A percentile compares a stretch with the other conserved stretches of the same genome.
These are phyloP conservation scores for Begonia fuchsioides DNA, from an alignment of 306 rosid species.

Conservation along the genomic window DNA sequence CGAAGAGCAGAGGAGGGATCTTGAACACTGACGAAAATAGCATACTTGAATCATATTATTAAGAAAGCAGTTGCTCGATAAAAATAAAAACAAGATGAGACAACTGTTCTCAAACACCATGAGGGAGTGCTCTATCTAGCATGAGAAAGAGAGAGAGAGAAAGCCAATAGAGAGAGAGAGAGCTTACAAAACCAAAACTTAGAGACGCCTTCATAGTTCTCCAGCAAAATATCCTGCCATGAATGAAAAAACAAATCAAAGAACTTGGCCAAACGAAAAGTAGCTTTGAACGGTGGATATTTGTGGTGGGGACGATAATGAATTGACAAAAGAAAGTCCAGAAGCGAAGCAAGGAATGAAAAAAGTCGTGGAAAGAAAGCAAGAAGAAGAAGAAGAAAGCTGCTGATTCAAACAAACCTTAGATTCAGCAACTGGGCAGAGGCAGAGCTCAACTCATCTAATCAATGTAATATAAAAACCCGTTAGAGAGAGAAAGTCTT, in stretches of 20 bases:
- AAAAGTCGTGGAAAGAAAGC: neutral
- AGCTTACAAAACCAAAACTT: neutral
- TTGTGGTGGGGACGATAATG: neutral
- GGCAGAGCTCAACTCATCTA: neutral
- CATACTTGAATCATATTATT: neutral
- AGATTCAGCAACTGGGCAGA: neutral
- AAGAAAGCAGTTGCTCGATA: neutral
- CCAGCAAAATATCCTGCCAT: neutral
- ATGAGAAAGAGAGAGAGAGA: neutral
- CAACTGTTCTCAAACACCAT: neutral
- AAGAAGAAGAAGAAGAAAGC: neutral
- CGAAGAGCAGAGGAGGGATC: slow-evolving; percentile 41
- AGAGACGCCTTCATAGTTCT: neutral
- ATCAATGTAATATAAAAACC: neutral
- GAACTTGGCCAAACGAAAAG: neutral
- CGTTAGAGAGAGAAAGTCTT: neutral
- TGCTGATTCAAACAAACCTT: neutral
- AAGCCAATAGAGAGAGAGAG: neutral
- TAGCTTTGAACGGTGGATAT: neutral
- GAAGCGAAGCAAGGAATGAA: neutral
- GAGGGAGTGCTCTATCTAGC: neutral
- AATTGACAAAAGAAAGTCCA: neutral
- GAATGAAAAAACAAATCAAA: neutral
- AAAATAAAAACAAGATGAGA: neutral
- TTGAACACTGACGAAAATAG: slow-evolving; percentile 3